Base-by-base conservation (phyloP, 2,329 filamentous ascomycete species). In the Trichoderma asperellum region DNA sequence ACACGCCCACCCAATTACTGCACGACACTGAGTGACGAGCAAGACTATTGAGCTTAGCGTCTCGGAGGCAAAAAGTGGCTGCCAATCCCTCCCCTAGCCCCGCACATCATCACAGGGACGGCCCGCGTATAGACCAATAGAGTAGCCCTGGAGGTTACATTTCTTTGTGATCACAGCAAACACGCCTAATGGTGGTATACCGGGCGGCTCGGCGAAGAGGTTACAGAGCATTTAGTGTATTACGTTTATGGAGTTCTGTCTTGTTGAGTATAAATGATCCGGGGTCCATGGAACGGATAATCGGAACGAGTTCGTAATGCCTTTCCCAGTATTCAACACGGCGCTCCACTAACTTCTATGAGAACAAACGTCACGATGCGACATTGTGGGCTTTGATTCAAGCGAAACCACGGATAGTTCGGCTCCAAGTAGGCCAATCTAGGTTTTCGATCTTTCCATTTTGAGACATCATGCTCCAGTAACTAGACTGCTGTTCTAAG, bases 11-110 rank as follows among this genome's bases (percentile, higher is more conserved):
- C 29, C 63, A 43, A 43, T 43, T 43, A 7, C 37, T 35, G 27
- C 37, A 57, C 29, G 53, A 49, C 53, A 34, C 24, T 47, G 53
- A 21, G 47, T n/a, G 57, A 57, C 12, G 35, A 8, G 12, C 10
- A 43, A 34, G 27, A 18, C 40, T 14, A 14, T 49, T 14, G 24
- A 11, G 53, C 40, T 37, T 67, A 67, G 64, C 40, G 55, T 34
- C 64, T 67, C 64, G 55, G 64, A 67, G 64, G 55, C 64, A 67
- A 67, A 59, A 67, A 67, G 29, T 67, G 55, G 55, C 55, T 59
- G 55, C 64, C 62, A 65, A 57, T 65, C 52, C 35, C 34, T 37
- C 53, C 53, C 21, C n/a, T 2, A n/a, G 40, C 61, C 61, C 60
- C 60, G 63, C 53, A 49, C 14, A 35, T 43, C 62, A 34, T 57